Evolutionary conservation across 2,329 filamentous ascomycete genomes (phyloP).

Genomic region (Mariannaea elegans): DNA sequence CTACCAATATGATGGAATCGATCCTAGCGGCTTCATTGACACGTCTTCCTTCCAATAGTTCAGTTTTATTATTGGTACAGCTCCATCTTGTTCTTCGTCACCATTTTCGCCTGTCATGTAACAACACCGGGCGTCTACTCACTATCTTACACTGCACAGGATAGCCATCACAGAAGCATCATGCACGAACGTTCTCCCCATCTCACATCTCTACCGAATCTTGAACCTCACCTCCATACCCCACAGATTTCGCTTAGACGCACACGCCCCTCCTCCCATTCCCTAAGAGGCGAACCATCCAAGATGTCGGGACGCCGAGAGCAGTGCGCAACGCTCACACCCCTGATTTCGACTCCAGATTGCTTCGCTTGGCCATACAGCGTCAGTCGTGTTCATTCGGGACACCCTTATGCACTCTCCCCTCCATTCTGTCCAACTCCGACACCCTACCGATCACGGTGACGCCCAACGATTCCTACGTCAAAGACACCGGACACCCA

Average conservation of each 20-base stretch:
- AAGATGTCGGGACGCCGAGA: not conserved
- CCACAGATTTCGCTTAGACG: slow-evolving; percentile 13
- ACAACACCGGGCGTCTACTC: slow-evolving; percentile 33
- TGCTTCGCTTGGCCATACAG: not conserved
- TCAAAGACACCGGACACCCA: not conserved
- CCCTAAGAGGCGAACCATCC: not conserved
- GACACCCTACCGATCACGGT: not conserved
- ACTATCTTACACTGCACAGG: slow-evolving; percentile 1
- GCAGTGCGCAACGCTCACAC: not conserved
- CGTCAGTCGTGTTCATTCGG: not conserved
- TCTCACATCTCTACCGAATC: not conserved
- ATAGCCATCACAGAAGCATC: not conserved
- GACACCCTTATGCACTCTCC: not conserved
- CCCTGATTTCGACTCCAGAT: not conserved
- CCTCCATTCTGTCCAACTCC: not conserved
- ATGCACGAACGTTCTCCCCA: not conserved
- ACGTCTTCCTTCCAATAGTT: slow-evolving; percentile 4
- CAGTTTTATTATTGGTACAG: too few relatives aligned
- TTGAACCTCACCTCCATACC: too few relatives aligned
- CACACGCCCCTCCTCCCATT: slow-evolving; percentile 11
- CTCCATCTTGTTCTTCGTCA: not conserved
- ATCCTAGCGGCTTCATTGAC: not conserved
- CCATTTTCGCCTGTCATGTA: slow-evolving; percentile 14
- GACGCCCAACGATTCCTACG: not conserved
- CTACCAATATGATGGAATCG: not conserved